Base-by-base conservation (phyloP, 78 protist species). In the Cavenderia fasciculata region DNA sequence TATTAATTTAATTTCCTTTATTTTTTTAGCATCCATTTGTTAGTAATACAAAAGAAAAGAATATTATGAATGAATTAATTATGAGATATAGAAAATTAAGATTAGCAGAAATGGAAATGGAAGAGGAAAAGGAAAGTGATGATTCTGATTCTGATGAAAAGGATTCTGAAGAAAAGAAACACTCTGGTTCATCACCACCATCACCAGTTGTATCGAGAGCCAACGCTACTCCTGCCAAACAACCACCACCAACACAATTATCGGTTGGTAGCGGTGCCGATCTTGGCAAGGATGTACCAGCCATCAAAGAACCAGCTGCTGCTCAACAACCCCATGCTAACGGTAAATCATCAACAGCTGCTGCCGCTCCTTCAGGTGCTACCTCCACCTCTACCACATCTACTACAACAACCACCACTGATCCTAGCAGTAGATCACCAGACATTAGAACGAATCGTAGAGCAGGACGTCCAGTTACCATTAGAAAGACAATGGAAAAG, bases 401-500 rank as follows among this genome's bases (percentile, higher is more conserved):
- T 4, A 57, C 18, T 3, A 23, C 7, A 2, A 33, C 49, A 18
- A 71, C 3, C 14, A 44, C 46, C 36, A 52, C 25, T 7, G 66
- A 52, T 25, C 62, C 59, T 54, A 74, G 25, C 57, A 36, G 61
- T 63, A 71, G 92, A 66, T 87, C 88, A 38, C 93, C 79, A 18
- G 93, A 87, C 51, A 65, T 87, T 14, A 59, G 84, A 51, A 86
- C 82, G 16, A 86, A 70, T 61, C 75, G 92, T 41, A 74, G 59
- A 49, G 92, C 68, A 19, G 85, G 84, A 34, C 25, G 92, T 29
- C 85, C 85, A 46, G 85, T 74, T 16, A 73, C 92, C 44, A 86
- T 86, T 47, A 71, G 86, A 68, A 75, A 75, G 62, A 87, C 93
- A 36, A 44, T 82, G 68, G 90, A 82, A 41, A 82, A 82, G 78